A percentile compares a stretch with the other conserved stretches of the same genome.
Evolutionary conservation across 176 grass and related monocot species (phyloP).

Genomic region (Juncus effusus): DNA sequence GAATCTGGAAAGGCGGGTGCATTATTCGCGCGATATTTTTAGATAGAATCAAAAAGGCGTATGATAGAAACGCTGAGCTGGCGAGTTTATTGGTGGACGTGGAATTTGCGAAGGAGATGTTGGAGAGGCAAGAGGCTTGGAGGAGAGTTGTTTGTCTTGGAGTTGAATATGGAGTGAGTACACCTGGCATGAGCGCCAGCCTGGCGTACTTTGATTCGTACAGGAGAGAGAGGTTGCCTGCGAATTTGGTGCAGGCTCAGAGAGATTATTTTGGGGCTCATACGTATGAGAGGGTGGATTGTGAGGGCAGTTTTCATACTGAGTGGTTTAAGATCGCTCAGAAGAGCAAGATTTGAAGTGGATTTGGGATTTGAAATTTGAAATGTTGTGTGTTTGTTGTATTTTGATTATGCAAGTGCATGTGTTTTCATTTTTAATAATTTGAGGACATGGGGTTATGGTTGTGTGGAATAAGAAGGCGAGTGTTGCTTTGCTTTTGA

Average conservation of each 20-base stretch:
- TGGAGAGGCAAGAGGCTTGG: constrained; percentile 71
- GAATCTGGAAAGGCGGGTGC: constrained; percentile 89
- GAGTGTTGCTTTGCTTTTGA: neutral
- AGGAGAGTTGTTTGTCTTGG: constrained; percentile 57
- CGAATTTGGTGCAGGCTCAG: constrained; percentile 79
- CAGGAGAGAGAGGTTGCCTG: constrained; percentile 56
- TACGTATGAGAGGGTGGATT: constrained; percentile 77
- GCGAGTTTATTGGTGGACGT: constrained; percentile 72
- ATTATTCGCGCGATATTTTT: constrained; percentile 85
- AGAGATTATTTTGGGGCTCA: constrained; percentile 79
- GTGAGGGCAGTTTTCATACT: constrained; percentile 62
- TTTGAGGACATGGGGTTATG: neutral
- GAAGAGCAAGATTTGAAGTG: constrained; percentile 48
- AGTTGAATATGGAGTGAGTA: constrained; percentile 75
- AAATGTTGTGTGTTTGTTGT: neutral
- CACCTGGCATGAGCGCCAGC: constrained; percentile 60
- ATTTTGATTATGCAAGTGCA: constrained; percentile 4
- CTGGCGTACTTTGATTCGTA: constrained; percentile 79
- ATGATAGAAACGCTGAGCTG: constrained; percentile 54
- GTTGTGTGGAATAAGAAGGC: constrained; percentile 7
- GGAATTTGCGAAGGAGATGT: constrained; percentile 68
- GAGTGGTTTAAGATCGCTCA: constrained; percentile 76
- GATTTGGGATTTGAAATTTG: neutral
- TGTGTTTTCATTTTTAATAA: neutral
- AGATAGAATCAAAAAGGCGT: constrained; percentile 78